phyloP scores from a whole-genome alignment of 345 rosid genomes.

The Acer yangbiense region DNA sequence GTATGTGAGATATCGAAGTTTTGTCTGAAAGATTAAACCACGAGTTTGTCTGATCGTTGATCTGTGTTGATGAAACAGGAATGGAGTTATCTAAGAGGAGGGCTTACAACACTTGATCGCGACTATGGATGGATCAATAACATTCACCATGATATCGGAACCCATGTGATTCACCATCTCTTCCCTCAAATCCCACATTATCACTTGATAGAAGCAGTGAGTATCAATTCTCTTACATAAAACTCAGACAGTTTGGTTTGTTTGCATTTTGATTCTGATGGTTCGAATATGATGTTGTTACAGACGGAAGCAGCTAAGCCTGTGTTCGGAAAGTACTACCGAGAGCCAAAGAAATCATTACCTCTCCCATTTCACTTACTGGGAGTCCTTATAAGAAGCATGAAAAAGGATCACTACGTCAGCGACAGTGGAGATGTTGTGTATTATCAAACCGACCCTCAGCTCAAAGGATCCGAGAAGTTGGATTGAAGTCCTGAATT shows the following conservation, averaged over 20 bases:
- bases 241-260: neutral
- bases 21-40: neutral
- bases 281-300: neutral
- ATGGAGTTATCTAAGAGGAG: conserved; percentile 96
- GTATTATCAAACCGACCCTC: conserved; percentile 61
- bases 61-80: conserved; percentile 43
- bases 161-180: conserved; percentile 91
- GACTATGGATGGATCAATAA: conserved; percentile 86
- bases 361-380: conserved; percentile 70
- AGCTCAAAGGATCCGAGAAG: conserved; percentile 32
- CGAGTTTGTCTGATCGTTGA: neutral
- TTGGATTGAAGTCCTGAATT: conserved; percentile 26
- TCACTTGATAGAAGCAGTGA: conserved; percentile 85
- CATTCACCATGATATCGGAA: conserved; percentile 95
- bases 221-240: conserved; percentile 16
- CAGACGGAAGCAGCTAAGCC: conserved; percentile 91
- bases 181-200: conserved; percentile 99
- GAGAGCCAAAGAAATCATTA: conserved; percentile 75
- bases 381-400: conserved; percentile 51
- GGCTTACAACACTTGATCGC: conserved; percentile 84
- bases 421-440: conserved; percentile 75
- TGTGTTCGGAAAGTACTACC: conserved; percentile 76
- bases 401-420: conserved; percentile 73
- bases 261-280: neutral
- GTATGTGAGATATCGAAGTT: conserved; percentile 34